A percentile compares a stretch with the other conserved stretches of the same genome.
Evolutionary conservation across 768 basidiomycete genomes (phyloP).

Genomic region (Termitomyces bulborhizus): DNA sequence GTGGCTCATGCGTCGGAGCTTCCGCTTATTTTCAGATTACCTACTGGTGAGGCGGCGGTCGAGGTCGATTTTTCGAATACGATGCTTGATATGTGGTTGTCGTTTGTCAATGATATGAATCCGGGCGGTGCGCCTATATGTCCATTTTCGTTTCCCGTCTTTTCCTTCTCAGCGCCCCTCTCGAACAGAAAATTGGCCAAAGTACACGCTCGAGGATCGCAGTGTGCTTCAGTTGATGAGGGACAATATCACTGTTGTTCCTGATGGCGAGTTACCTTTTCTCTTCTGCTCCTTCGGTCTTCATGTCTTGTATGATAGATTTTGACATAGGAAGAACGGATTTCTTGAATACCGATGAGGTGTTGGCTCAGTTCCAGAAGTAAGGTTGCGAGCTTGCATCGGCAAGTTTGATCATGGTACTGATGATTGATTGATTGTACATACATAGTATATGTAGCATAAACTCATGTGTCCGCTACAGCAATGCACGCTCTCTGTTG

Average conservation of each 20-base stretch:
- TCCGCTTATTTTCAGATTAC: constrained; percentile 39
- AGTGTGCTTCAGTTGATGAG: constrained; percentile 44
- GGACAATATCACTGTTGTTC: constrained; percentile 46
- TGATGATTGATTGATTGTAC: too few species aligned
- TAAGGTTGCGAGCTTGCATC: constrained; percentile 8
- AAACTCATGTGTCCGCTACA: too few species aligned
- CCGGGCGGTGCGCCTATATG: constrained; percentile 39
- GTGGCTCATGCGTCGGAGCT: constrained; percentile 48
- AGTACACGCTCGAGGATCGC: constrained; percentile 26
- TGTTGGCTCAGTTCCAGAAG: constrained; percentile 42
- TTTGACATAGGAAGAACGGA: constrained; percentile 33
- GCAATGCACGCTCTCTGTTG: too few species aligned
- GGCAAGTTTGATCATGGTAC: not conserved
- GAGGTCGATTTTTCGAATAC: constrained; percentile 41
- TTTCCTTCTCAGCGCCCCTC: too few species aligned
- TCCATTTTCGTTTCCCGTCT: not conserved
- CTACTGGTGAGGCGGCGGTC: constrained; percentile 28
- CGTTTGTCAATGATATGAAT: constrained; percentile 48
- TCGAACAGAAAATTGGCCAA: constrained; percentile 39
- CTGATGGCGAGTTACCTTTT: constrained; percentile 35
- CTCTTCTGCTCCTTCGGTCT: not conserved
- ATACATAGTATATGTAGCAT: too few species aligned
- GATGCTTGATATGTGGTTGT: constrained; percentile 48
- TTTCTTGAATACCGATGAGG: constrained; percentile 34
- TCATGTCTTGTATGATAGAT: constrained; percentile 22